A percentile compares a stretch with the other conserved stretches of the same genome.
Conservation (phyloP, 805 yeast genomes). For the Kodamaea neixiangensis region DNA sequence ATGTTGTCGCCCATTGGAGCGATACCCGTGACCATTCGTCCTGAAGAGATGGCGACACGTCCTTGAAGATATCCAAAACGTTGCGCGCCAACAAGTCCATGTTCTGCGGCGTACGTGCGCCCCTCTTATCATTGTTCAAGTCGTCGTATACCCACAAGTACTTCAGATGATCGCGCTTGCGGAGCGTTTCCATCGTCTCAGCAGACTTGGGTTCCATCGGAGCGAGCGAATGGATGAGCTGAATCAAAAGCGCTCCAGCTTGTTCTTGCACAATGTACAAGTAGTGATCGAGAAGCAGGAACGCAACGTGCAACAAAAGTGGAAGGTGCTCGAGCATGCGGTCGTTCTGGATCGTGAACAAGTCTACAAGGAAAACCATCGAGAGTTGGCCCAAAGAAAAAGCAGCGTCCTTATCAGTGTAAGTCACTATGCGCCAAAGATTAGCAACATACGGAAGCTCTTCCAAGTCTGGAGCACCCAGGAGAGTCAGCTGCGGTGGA, state of each 20-base stretch:
- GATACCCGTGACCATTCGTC: slow-evolving; percentile 85
- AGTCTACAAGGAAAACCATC: slow-evolving; percentile 79
- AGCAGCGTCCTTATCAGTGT: slow-evolving; percentile 65
- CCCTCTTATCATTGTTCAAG: slow-evolving; percentile 66
- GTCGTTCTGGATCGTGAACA: slow-evolving; percentile 68
- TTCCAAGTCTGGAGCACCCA: not conserved
- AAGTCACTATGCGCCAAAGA: slow-evolving; percentile 55
- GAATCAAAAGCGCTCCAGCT: slow-evolving; percentile 73
- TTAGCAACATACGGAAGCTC: slow-evolving; percentile 76
- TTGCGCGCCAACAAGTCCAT: slow-evolving; percentile 77
- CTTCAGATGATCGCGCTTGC: slow-evolving; percentile 48
- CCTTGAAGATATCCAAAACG: slow-evolving; percentile 56
- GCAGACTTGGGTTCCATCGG: slow-evolving; percentile 55
- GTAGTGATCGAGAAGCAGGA: slow-evolving; percentile 87
- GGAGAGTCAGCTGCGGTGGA: slow-evolving; percentile 51
- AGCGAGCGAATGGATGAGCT: slow-evolving; percentile 65
- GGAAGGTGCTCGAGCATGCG: slow-evolving; percentile 63
- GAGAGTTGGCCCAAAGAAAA: slow-evolving; percentile 89
- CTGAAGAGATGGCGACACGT: slow-evolving; percentile 55
- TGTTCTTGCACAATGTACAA: slow-evolving; percentile 80
- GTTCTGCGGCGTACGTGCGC: slow-evolving; percentile 80
- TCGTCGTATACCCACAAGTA: slow-evolving; percentile 86
- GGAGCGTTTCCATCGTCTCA: slow-evolving; percentile 57
- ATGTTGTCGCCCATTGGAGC: slow-evolving; percentile 92
- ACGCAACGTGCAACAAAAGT: slow-evolving; percentile 71